Base-by-base conservation (phyloP, 208 protist species). In the Crithidia thermophila region DNA sequence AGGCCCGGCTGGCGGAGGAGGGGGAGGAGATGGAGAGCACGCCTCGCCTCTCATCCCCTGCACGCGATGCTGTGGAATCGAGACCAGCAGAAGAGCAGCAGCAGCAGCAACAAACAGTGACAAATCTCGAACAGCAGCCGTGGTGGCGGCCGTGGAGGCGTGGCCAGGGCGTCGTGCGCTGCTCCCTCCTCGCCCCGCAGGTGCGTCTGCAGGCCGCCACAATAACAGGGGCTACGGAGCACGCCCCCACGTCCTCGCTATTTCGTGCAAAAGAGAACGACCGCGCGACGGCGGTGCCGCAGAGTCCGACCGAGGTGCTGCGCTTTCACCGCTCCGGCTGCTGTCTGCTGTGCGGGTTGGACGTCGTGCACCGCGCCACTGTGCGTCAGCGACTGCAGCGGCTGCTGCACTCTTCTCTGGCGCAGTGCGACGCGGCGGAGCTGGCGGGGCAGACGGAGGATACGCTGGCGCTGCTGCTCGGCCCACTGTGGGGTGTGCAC, bases 331-430 rank as follows among this genome's bases (percentile, higher is more conserved):
- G 74, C 10, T 2, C 25, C 11, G 87, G 90, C 2, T 61, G 30
- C 20, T 95, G 90, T 53, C 71, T 63, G 25, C 71, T 91, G 25
- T 95, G 90, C 45, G 81, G 87, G 4, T 68, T 93, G 10, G 79
- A 93, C 60, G 73, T 91, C 7, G 65, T 57, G 18, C 46, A 82
- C 34, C 84, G 84, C 37, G n/a, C n/a, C 0, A 36, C 51, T 13
- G 77, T 95, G 34, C 77, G 79, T 3, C 34, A 33, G 14, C 87
- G 76, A 50, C 64, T 95, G 34, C 63, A 66, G n/a, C 33, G 40
- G 25, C 58, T 95, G 31, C 72, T 93, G 31, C 65, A 46, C 51
- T 79, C 79, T 7, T 31, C 53, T 13, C 61, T 72, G 9, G 68
- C 73, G 21, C 70, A 61, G 14, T 93, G 90, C 55, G 79, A 87